phyloP scores from a whole-genome alignment of 495 filamentous ascomycete genomes.

The Penicillium cosmopolitanum region DNA sequence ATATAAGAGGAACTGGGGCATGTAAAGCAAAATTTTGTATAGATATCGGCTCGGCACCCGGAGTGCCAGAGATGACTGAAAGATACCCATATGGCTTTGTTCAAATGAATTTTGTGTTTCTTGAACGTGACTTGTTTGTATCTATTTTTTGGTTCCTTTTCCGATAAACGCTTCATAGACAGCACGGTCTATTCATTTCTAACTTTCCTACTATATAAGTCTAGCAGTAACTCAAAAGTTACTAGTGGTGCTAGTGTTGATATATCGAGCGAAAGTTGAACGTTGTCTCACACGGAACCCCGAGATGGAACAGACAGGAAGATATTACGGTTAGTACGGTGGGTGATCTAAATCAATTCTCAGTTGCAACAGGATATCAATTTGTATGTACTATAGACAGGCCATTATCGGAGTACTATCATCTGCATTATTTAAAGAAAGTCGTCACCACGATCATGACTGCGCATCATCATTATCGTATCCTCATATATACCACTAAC shows the following conservation, averaged over 20 bases:
- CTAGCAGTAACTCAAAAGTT: too few relatives aligned
- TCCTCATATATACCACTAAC: conserved; percentile 1
- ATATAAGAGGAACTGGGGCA: neutral
- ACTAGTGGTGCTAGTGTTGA: too few relatives aligned
- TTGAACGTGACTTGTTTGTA: neutral
- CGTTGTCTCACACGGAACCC: too few relatives aligned
- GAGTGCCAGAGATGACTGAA: neutral
- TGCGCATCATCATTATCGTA: conserved; percentile 5
- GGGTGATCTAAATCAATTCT: neutral
- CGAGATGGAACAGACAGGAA: too few relatives aligned
- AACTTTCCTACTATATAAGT: too few relatives aligned
- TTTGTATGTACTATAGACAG: neutral
- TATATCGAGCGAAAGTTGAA: too few relatives aligned
- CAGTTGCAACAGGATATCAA: conserved; percentile 3
- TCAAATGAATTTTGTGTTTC: neutral
- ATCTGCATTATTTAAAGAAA: conserved; percentile 11
- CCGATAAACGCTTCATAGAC: too few relatives aligned
- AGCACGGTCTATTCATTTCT: too few relatives aligned
- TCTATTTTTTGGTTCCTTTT: too few relatives aligned
- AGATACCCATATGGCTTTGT: neutral
- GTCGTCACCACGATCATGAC: conserved; percentile 12
- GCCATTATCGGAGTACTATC: neutral
- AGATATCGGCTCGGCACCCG: neutral
- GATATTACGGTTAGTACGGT: too few relatives aligned
- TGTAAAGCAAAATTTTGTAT: neutral